Evolutionary conservation across 2,329 filamentous ascomycete genomes (phyloP).

Genomic region (Neobulgaria alba): DNA sequence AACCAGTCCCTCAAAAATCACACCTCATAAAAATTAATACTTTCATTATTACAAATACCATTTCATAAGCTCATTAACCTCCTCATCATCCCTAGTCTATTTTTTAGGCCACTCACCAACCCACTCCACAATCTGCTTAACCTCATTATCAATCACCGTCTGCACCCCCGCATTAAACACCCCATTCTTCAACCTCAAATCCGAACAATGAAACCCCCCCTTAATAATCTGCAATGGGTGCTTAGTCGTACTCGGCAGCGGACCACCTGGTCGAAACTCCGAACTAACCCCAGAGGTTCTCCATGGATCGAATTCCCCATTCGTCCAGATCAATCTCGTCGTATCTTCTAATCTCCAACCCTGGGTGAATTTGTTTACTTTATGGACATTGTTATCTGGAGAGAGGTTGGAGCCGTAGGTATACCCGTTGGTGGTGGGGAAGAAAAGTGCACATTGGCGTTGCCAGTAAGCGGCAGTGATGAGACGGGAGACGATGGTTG

Average conservation of each 20-base stretch:
- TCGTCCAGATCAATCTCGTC: constrained; percentile 47
- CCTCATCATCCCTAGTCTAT: no score
- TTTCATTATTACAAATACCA: no score
- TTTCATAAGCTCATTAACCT: no score
- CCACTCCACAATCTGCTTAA: constrained; percentile 45
- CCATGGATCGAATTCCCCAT: constrained; percentile 55
- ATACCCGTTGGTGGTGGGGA: constrained; percentile 41
- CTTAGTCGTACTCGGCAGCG: constrained; percentile 37
- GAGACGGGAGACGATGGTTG: constrained; percentile 44
- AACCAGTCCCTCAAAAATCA: no score
- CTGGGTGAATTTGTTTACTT: constrained; percentile 44
- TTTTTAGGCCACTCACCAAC: constrained; percentile 35
- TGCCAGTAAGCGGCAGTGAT: constrained; percentile 44
- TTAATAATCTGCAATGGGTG: constrained; percentile 46
- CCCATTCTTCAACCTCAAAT: constrained; percentile 40
- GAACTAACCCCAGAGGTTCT: constrained; percentile 44
- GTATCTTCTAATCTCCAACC: constrained; percentile 46
- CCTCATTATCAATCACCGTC: constrained; percentile 39
- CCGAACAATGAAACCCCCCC: constrained; percentile 46
- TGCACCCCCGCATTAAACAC: constrained; percentile 38
- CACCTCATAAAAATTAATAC: no score
- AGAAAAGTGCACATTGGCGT: constrained; percentile 46
- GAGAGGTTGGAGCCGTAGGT: constrained; percentile 38
- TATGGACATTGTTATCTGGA: constrained; percentile 36
- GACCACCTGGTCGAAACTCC: constrained; percentile 44